phyloP scores from a whole-genome alignment of 1,284 basidiomycete species.

The Schizophyllum commune region DNA sequence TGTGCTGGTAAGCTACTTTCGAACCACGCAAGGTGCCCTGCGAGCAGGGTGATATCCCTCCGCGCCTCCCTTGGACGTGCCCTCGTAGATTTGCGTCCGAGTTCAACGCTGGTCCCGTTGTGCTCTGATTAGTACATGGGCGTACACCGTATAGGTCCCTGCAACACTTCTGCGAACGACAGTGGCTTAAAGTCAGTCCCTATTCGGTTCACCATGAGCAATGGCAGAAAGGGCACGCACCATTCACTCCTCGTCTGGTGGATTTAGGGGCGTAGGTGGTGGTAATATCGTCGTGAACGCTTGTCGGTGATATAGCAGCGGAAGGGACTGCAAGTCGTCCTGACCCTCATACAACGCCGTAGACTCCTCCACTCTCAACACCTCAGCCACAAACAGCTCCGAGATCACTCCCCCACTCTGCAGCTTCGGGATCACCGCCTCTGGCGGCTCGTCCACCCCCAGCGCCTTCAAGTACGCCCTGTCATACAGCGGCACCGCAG shows the following conservation, averaged over 20 bases:
- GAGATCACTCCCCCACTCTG: constrained; percentile 23
- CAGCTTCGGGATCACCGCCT: background rate
- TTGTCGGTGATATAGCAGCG: constrained; percentile 35
- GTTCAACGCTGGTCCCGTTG: too few relatives aligned
- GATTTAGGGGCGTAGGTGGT: background rate
- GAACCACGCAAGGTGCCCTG: too few relatives aligned
- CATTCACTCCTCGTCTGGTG: background rate
- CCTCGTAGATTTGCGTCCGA: too few relatives aligned
- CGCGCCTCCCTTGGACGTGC: too few relatives aligned
- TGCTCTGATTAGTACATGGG: too few relatives aligned
- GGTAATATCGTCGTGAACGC: constrained; percentile 24
- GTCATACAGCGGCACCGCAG: constrained; percentile 32
- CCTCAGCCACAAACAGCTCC: constrained; percentile 38
- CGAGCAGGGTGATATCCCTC: too few relatives aligned
- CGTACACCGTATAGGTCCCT: too few relatives aligned
- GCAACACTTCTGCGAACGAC: too few relatives aligned
- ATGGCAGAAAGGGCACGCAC: background rate
- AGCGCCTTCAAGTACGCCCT: constrained; percentile 17
- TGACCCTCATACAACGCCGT: constrained; percentile 13
- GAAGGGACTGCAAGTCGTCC: constrained; percentile 21
- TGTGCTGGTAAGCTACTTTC: too few relatives aligned
- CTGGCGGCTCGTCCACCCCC: constrained; percentile 6
- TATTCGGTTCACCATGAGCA: background rate
- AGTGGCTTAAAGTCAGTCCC: too few relatives aligned
- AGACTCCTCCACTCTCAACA: constrained; percentile 30